Conservation (phyloP, 129 eudicot species). For the Flaveria brownii region DNA sequence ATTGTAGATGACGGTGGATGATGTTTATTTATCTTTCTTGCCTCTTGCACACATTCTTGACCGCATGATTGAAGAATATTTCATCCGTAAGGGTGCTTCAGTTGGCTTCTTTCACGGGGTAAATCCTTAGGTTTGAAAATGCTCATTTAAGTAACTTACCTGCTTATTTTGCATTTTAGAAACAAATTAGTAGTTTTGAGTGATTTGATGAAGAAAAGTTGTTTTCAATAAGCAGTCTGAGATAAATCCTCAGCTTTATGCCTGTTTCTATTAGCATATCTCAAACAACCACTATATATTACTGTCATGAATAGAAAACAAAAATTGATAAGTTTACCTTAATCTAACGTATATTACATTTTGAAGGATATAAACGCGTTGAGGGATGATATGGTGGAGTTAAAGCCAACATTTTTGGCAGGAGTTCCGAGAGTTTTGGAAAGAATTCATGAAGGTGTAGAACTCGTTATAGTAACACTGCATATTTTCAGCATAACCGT, state of each 20-base stretch:
- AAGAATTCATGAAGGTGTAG: conserved; percentile 78
- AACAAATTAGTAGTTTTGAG: neutral
- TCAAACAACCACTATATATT: neutral
- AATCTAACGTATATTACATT: neutral
- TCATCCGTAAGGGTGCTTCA: conserved; percentile 90
- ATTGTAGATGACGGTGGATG: conserved; percentile 80
- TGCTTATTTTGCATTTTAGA: too few relatives aligned
- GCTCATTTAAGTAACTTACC: neutral
- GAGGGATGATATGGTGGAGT: conserved; percentile 78
- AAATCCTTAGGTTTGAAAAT: conserved; percentile 12
- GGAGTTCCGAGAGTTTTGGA: conserved; percentile 97
- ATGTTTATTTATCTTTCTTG: conserved; percentile 86
- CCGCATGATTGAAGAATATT: conserved; percentile 89
- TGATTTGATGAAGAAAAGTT: conserved; percentile 1
- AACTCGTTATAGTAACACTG: neutral
- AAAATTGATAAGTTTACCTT: neutral
- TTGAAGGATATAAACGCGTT: conserved; percentile 74
- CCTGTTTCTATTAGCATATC: neutral
- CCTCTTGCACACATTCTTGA: conserved; percentile 98
- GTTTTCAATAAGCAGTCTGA: neutral
- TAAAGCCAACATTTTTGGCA: conserved; percentile 95
- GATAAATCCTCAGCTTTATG: neutral
- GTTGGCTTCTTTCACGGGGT: conserved; percentile 99
- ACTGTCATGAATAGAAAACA: neutral
- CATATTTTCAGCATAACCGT: neutral